Evolutionary conservation across 176 grass and related monocot species (phyloP), one percentile per base, ranked within the genome.

Genomic region (Elaeis guineensis): DNA sequence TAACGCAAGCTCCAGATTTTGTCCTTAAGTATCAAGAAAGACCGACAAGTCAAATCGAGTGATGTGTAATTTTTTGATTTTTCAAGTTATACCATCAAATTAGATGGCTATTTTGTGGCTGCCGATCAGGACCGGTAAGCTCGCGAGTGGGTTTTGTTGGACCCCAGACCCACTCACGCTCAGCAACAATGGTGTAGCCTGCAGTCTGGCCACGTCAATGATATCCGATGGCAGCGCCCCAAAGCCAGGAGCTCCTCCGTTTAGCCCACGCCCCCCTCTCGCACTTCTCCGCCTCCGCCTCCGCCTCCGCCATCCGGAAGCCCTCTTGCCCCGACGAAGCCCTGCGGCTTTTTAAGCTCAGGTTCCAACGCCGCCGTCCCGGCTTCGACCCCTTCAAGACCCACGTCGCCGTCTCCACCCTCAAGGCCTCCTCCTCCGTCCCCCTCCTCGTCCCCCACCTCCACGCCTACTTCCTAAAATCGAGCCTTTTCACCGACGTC

Each of bases 341-440:
- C 21, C 35, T 71, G 35, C 22, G 3, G 5, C 69, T 61, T 16
- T 71, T 71, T 21, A 71, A 51, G 55, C 60, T 62, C 54, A 55
- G 51, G 16, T 16, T 54, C 61, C 4, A 5, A 64, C 61, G 64
- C 59, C 26, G 32, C 35, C 22, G 49, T 51, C 32, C 32, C 62
- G 17, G 57, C 55, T n/a, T 62, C 6, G 76, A 73, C 26, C 63
- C 49, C 52, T 35, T 30, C 51, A 35, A 57, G 17, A 55, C 50
- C 54, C 73, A 59, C 26, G 77, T 73, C 23, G 85, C 80, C 26
- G 69, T 80, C 69, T 16, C 75, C 48, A 61, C 73, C 55, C 56
- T 89, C 15, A 72, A 72, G 58, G 52, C 70, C 59, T 35, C 25
- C 39, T 24, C 56, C 50, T 22, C 21, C 15, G 3, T 9, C 21